Conservation (phyloP, 2,329 filamentous ascomycete species). For the Volutella citrinella region DNA sequence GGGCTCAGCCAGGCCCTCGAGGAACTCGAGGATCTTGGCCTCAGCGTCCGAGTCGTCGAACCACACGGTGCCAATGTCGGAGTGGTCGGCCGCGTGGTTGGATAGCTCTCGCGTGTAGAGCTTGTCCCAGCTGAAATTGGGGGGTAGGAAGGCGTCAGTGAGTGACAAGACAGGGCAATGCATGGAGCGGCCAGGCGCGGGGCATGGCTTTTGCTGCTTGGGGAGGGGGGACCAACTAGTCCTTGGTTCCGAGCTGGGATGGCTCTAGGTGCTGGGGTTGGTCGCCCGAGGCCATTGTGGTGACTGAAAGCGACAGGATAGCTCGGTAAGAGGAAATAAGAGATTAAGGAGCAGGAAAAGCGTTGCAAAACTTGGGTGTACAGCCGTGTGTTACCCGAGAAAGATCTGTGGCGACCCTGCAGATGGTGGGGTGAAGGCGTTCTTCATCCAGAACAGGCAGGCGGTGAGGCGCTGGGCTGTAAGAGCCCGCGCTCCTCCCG, state of each 20-base stretch:
- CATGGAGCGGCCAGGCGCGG: too few relatives aligned
- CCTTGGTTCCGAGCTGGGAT: slow-evolving; percentile 79
- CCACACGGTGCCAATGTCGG: slow-evolving; percentile 88
- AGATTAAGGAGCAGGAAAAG: too few relatives aligned
- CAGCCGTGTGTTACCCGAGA: too few relatives aligned
- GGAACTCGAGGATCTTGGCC: slow-evolving; percentile 70
- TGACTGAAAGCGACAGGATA: neutral
- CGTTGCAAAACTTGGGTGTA: too few relatives aligned
- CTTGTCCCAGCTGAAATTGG: slow-evolving; percentile 62
- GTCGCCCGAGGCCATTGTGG: slow-evolving; percentile 18
- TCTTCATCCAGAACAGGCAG: slow-evolving; percentile 15
- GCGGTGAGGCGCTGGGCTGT: slow-evolving; percentile 22
- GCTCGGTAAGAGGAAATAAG: neutral
- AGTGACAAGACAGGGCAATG: too few relatives aligned
- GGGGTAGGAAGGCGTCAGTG: slow-evolving; percentile 10
- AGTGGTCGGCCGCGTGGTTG: slow-evolving; percentile 69
- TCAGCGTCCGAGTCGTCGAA: slow-evolving; percentile 93
- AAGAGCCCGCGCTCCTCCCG: too few relatives aligned
- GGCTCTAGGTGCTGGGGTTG: slow-evolving; percentile 69
- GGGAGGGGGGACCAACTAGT: slow-evolving; percentile 63
- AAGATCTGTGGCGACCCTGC: too few relatives aligned
- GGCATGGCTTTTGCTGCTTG: slow-evolving; percentile 2
- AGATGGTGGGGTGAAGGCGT: neutral
- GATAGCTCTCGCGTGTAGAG: slow-evolving; percentile 69
- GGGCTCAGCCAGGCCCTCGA: slow-evolving; percentile 42